phyloP scores from a whole-genome alignment of 164 flowering plant species.

The Sedum album region DNA sequence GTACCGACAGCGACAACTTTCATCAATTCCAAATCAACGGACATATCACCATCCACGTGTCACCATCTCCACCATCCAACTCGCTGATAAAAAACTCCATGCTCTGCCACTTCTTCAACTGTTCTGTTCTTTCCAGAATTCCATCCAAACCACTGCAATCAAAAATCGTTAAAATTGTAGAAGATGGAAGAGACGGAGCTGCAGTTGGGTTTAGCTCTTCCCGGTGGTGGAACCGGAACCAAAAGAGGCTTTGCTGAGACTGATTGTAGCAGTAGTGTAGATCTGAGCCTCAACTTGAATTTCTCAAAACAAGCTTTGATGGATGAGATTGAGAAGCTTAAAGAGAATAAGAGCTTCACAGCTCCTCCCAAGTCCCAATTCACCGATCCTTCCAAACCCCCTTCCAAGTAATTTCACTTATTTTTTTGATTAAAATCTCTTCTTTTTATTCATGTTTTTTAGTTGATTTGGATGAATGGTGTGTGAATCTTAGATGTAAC shows the following conservation, averaged over 20 bases:
- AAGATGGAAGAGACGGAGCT: background rate
- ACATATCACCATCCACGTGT: background rate
- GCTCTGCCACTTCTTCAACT: background rate
- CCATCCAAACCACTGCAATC: background rate
- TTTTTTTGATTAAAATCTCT: no score
- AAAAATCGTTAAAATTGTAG: background rate
- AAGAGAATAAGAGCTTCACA: conserved; percentile 13
- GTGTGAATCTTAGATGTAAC: no score
- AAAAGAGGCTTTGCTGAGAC: conserved; percentile 21
- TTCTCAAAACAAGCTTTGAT: background rate
- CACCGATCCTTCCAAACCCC: conserved; percentile 21
- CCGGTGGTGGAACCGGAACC: background rate
- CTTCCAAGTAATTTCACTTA: conserved; percentile 42
- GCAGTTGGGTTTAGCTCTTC: background rate
- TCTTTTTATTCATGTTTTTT: no score
- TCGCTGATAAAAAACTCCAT: background rate
- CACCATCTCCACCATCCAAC: conserved; percentile 6
- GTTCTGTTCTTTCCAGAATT: background rate
- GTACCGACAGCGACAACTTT: conserved; percentile 2
- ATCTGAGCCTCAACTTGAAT: background rate
- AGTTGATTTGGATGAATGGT: no score
- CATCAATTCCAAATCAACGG: background rate
- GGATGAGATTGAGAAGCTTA: conserved; percentile 3
- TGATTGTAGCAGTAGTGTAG: background rate
- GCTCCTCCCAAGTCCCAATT: background rate